These are phyloP conservation scores for Stemphylium lycopersici DNA, from an alignment of 2,329 filamentous ascomycete genomes.

Conservation along the genomic window DNA sequence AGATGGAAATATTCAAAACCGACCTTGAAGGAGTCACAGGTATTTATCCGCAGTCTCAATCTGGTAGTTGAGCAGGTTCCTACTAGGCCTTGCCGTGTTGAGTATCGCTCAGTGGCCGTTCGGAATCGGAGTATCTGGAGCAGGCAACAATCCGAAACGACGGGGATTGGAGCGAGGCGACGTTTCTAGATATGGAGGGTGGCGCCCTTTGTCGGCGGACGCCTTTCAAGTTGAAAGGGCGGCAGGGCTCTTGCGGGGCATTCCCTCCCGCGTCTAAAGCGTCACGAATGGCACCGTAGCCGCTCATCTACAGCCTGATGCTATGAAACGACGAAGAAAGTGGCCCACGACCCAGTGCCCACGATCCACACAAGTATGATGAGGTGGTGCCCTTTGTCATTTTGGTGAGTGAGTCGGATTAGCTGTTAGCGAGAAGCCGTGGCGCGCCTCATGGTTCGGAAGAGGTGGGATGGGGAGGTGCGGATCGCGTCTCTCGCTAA, in stretches of 20 bases:
- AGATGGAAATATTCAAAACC: no score
- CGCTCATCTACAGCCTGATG: no score
- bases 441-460: neutral
- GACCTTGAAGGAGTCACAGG: no score
- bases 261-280: neutral
- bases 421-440: neutral
- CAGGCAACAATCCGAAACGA: constrained; percentile 6
- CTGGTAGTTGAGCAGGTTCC: no score
- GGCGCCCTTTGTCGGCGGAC: neutral
- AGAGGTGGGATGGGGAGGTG: neutral
- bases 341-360: neutral
- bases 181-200: neutral
- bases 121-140: constrained; percentile 7
- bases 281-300: neutral
- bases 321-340: neutral
- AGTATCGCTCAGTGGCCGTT: constrained; percentile 3
- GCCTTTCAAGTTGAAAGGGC: neutral
- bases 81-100: neutral
- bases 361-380: no score
- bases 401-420: no score
- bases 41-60: no score
- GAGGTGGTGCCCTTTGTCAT: no score
- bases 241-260: neutral
- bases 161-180: neutral
- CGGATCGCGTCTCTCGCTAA: constrained; percentile 25